A percentile compares a stretch with the other conserved stretches of the same genome.
These are phyloP conservation scores for Termitomyces sp. DNA, from an alignment of 768 basidiomycete genomes.

Conservation along the genomic window DNA sequence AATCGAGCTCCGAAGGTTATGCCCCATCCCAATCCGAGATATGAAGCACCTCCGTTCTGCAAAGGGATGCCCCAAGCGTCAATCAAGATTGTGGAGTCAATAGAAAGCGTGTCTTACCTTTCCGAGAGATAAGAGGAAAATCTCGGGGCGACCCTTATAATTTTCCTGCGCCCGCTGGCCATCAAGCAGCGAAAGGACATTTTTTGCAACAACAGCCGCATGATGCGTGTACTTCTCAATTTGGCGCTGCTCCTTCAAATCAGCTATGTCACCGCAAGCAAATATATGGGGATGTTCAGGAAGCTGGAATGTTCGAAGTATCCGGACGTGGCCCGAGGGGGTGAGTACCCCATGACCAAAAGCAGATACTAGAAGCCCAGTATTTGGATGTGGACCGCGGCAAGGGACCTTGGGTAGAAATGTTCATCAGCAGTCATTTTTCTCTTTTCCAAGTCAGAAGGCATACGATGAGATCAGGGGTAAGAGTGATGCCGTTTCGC, in stretches of 20 bases:
- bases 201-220: conserved; percentile 38
- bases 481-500: conserved; percentile 41
- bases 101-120: conserved; percentile 31
- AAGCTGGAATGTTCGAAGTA: conserved; percentile 56
- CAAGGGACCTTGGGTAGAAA: conserved; percentile 27
- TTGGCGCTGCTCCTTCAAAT: conserved; percentile 61
- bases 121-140: conserved; percentile 54
- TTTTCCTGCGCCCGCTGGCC: conserved; percentile 25
- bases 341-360: conserved; percentile 33
- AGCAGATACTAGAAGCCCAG: conserved; percentile 40
- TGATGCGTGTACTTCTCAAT: conserved; percentile 41
- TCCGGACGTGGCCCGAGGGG: conserved; percentile 39
- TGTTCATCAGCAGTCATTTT: not conserved
- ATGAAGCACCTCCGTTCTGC: conserved; percentile 37
- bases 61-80: conserved; percentile 2
- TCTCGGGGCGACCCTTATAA: conserved; percentile 47
- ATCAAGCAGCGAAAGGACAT: conserved; percentile 40
- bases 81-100: not conserved
- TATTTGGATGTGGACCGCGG: conserved; percentile 44
- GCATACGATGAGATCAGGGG: conserved; percentile 57
- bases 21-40: conserved; percentile 41
- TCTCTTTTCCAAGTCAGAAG: not conserved
- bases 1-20: conserved; percentile 43
- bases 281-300: conserved; percentile 47
- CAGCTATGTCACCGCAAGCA: conserved; percentile 62